phyloP scores from a whole-genome alignment of 805 yeast species.

The Candida manassasensis region DNA sequence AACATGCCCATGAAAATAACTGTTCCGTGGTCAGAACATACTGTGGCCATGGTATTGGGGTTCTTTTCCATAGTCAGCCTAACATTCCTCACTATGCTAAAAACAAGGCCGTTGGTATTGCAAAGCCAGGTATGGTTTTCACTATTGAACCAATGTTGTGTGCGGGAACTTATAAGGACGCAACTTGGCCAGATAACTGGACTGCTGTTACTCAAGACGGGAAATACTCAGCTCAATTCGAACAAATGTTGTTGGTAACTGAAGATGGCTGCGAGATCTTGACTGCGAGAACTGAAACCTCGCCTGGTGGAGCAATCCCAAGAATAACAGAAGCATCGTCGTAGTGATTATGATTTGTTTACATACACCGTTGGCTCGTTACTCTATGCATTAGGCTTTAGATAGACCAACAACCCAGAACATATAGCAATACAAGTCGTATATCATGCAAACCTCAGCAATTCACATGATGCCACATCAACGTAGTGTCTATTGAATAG shows the following conservation, averaged over 20 bases:
- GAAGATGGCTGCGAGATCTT: constrained; percentile 90
- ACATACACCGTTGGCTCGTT: background rate
- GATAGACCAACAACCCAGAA: background rate
- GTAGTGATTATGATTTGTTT: background rate
- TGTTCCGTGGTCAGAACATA: constrained; percentile 87
- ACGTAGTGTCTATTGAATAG: no score
- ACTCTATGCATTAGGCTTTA: background rate
- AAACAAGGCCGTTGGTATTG: constrained; percentile 89
- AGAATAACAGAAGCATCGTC: no score
- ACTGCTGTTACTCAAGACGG: constrained; percentile 92
- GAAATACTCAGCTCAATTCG: constrained; percentile 85
- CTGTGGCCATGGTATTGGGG: constrained; percentile 92
- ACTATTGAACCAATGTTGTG: constrained; percentile 98
- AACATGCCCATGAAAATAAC: constrained; percentile 70
- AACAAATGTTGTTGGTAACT: constrained; percentile 88
- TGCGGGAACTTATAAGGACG: constrained; percentile 74
- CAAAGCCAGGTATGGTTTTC: constrained; percentile 94
- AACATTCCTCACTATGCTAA: constrained; percentile 91
- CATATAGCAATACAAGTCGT: no score
- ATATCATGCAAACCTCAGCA: no score
- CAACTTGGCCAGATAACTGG: constrained; percentile 97
- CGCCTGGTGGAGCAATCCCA: constrained; percentile 85
- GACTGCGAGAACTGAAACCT: constrained; percentile 70
- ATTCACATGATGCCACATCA: no score
- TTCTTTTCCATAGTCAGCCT: constrained; percentile 86